Evolutionary conservation across 331 rosid genomes (phyloP).

Genomic region (Acacia pycnantha): DNA sequence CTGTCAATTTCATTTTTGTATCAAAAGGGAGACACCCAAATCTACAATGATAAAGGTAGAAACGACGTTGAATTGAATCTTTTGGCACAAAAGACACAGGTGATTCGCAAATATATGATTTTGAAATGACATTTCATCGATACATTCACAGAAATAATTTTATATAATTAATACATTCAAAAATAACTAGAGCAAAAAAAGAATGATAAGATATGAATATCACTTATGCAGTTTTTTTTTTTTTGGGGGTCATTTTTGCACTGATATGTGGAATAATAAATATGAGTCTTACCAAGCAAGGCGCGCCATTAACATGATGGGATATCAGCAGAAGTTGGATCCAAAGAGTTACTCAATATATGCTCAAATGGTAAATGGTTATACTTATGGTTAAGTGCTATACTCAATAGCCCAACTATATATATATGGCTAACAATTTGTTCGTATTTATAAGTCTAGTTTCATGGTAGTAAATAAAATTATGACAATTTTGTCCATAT

Average conservation of each 20-base stretch:
- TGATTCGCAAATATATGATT: slow-evolving; percentile 16
- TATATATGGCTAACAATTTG: background rate
- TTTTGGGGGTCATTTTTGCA: background rate
- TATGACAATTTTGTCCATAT: too few relatives aligned
- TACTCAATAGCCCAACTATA: background rate
- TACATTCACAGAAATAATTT: background rate
- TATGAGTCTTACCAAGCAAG: background rate
- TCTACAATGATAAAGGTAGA: slow-evolving; percentile 4
- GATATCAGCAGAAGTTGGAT: background rate
- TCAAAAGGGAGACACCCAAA: slow-evolving; percentile 4
- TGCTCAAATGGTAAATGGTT: background rate
- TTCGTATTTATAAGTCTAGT: too few relatives aligned
- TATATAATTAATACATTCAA: background rate
- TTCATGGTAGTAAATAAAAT: too few relatives aligned
- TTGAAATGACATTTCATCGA: background rate
- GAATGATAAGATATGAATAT: background rate
- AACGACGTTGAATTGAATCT: background rate
- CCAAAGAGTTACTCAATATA: background rate
- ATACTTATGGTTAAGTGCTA: background rate
- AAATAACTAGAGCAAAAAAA: background rate
- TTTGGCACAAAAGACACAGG: background rate
- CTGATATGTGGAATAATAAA: background rate
- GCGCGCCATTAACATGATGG: background rate
- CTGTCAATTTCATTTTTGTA: slow-evolving; percentile 7
- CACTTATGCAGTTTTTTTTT: background rate